Percentiles rank a stretch among this genome's conserved stretches.
Conservation (phyloP, 2,329 filamentous ascomycete genomes). For the Aureobasidium sp. region DNA sequence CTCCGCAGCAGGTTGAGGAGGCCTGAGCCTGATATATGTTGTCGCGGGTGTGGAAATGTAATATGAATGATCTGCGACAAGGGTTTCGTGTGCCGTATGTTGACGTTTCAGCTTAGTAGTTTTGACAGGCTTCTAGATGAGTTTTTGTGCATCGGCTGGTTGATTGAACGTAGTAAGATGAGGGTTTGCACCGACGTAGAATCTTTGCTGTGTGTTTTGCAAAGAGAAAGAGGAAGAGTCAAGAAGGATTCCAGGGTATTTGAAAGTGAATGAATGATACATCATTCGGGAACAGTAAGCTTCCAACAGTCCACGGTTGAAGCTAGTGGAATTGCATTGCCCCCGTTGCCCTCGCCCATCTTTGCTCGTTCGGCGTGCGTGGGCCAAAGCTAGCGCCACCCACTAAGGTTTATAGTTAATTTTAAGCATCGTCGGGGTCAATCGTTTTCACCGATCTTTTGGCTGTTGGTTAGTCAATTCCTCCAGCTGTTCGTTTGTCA, state of each 20-base stretch:
- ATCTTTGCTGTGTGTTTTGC: background rate
- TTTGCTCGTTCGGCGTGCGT: background rate
- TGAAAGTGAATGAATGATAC: background rate
- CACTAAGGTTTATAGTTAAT: constrained; percentile 7
- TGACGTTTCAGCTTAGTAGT: background rate
- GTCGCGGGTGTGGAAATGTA: background rate
- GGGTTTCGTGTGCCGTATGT: background rate
- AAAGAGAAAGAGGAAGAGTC: background rate
- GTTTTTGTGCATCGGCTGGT: background rate
- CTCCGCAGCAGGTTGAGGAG: background rate
- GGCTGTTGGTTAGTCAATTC: background rate
- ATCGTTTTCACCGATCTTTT: constrained; percentile 8
- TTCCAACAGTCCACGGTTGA: constrained; percentile 9
- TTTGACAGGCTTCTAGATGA: constrained; percentile 1
- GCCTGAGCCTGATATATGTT: background rate
- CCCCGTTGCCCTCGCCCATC: background rate
- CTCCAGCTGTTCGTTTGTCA: background rate
- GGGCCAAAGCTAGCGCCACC: background rate
- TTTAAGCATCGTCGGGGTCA: constrained; percentile 12
- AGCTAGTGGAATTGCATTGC: constrained; percentile 4
- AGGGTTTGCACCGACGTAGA: background rate
- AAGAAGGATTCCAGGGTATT: background rate
- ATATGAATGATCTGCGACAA: background rate
- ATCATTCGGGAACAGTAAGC: background rate
- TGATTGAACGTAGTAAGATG: background rate